Percentiles rank a stretch among this genome's conserved stretches.
phyloP scores from a whole-genome alignment of 2,329 filamentous ascomycete species.

The Fusarium armeniacum region DNA sequence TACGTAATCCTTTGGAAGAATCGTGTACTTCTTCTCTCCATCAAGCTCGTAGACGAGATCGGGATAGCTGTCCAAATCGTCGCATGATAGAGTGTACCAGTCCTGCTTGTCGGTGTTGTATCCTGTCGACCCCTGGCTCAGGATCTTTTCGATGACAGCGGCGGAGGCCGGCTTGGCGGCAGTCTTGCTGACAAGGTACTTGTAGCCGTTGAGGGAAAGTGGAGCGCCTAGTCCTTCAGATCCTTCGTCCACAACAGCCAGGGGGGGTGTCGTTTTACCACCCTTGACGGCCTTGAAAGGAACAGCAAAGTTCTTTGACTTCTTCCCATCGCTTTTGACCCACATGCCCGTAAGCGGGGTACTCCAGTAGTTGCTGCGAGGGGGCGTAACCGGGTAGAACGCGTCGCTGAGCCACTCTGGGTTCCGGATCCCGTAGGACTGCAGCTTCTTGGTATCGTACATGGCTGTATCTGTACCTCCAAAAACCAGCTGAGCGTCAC shows the following conservation, averaged over 20 bases:
- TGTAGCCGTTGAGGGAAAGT: constrained; percentile 21
- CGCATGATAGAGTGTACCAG: constrained; percentile 8
- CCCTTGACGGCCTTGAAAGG: constrained; percentile 13
- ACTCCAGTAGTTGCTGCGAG: constrained; percentile 26
- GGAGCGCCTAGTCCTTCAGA: constrained; percentile 27
- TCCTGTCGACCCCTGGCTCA: neutral
- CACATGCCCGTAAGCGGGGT: constrained; percentile 17
- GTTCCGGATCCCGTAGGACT: constrained; percentile 17
- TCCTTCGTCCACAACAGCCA: constrained; percentile 27
- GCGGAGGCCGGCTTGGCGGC: neutral
- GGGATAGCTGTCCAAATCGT: neutral
- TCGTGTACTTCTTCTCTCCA: constrained; percentile 1
- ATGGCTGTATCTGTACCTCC: constrained; percentile 9
- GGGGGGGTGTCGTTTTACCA: constrained; percentile 11
- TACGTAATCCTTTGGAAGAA: constrained; percentile 3
- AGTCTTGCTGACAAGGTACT: constrained; percentile 9
- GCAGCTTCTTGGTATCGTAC: neutral
- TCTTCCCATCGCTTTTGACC: neutral
- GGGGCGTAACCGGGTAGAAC: constrained; percentile 18
- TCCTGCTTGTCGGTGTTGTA: constrained; percentile 9
- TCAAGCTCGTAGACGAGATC: constrained; percentile 11
- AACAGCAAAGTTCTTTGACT: constrained; percentile 20
- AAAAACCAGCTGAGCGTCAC: constrained; percentile 10
- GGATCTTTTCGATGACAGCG: neutral
- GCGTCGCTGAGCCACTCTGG: constrained; percentile 24